Evolutionary conservation across 352 stramenopile species (phyloP).

Genomic region (Globisporangium apiculatum): DNA sequence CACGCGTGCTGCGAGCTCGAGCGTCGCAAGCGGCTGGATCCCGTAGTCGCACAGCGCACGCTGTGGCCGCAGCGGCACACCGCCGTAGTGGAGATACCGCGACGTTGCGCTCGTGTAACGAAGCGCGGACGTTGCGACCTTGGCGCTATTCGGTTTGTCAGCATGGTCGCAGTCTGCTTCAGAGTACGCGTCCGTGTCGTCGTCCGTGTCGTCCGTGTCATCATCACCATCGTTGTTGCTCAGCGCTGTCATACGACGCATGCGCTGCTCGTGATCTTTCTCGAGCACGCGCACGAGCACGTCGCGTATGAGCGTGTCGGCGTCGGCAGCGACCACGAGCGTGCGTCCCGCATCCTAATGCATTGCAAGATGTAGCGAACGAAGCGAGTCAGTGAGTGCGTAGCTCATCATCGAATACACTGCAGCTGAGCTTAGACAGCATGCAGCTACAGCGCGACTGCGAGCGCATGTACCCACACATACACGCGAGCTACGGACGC

Average conservation of each 20-base stretch:
- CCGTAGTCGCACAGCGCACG: constrained; percentile 49
- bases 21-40: constrained; percentile 63
- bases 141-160: neutral
- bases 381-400: no score
- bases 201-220: neutral
- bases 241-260: neutral
- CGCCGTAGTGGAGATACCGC: constrained; percentile 53
- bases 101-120: neutral
- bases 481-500: constrained; percentile 1
- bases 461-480: no score
- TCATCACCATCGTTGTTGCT: neutral
- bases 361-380: neutral
- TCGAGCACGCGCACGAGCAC: constrained; percentile 25
- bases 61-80: constrained; percentile 41
- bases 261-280: constrained; percentile 12
- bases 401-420: no score
- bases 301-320: constrained; percentile 26
- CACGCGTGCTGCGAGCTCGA: constrained; percentile 32
- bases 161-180: no score
- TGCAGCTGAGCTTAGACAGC: no score
- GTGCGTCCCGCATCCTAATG: constrained; percentile 31
- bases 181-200: neutral
- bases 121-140: no score
- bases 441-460: no score
- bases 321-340: constrained; percentile 26